A percentile compares a stretch with the other conserved stretches of the same genome.
Conservation (phyloP, 495 filamentous ascomycete genomes). For the Aspergillus haitiensis region DNA sequence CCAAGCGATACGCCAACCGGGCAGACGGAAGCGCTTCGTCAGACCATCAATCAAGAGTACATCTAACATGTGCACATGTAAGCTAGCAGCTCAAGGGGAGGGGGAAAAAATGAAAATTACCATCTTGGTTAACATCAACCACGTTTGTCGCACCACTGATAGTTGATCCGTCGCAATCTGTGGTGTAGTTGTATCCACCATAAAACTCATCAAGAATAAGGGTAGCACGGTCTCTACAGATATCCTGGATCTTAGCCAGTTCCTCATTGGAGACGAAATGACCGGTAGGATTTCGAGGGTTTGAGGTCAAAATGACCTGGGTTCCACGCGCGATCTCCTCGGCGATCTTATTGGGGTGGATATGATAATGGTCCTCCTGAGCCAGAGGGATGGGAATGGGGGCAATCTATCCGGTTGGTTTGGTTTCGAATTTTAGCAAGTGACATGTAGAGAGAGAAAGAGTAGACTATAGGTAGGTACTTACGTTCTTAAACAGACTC, state of each 20-base stretch:
- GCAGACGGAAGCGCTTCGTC: constrained; percentile 94
- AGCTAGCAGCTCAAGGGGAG: constrained; percentile 42
- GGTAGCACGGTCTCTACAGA: constrained; percentile 86
- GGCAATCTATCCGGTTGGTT: constrained; percentile 61
- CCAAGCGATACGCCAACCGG: constrained; percentile 97
- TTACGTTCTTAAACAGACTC: constrained; percentile 80
- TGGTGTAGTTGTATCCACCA: constrained; percentile 91
- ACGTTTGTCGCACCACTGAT: constrained; percentile 87
- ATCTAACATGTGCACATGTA: constrained; percentile 39
- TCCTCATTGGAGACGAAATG: constrained; percentile 77
- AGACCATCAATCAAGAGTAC: constrained; percentile 94
- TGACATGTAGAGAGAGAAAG: constrained; percentile 3
- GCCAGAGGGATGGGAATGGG: constrained; percentile 84
- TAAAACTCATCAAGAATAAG: constrained; percentile 98
- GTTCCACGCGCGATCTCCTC: constrained; percentile 86
- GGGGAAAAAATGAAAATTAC: constrained; percentile 26
- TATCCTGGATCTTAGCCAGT: constrained; percentile 83
- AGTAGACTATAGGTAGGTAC: constrained; percentile 21
- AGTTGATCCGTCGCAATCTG: constrained; percentile 81
- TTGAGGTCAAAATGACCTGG: constrained; percentile 90
- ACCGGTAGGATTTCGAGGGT: constrained; percentile 95
- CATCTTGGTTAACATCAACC: constrained; percentile 65
- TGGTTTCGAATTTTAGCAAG: neutral
- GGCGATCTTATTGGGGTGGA: constrained; percentile 87
- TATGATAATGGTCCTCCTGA: constrained; percentile 82